Evolutionary conservation across 257 asterid species (phyloP), one percentile per base, ranked within the genome.

Genomic region (Nemophila menziesii): DNA sequence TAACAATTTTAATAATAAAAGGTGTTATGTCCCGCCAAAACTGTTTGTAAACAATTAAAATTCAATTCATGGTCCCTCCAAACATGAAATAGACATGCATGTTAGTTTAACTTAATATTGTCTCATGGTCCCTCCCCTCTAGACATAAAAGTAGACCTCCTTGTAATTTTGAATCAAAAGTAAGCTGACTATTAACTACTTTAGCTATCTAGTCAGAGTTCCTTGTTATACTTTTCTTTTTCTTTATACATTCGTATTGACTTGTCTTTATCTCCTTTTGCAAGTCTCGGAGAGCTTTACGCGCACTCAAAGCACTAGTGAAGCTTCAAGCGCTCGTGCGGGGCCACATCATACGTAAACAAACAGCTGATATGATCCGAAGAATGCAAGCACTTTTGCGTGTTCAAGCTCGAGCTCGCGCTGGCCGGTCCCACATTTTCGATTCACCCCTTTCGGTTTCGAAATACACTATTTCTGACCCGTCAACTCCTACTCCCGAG

Each of bases 321-420:
- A 81, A 70, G 71, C 92, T 90, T 56, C 99, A 90, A 64, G 99
- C 99, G 1, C 68, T 79, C 11, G 86, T 79, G 16, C 65, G 93
- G 60, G 99, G 99, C 6, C 77, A 76, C 43, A 75, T 79, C 4
- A 67, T 73, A 63, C 72, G 99, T 73, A 80, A 63, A 74, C 75
- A 62, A 36, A 77, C 84, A 2, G 80, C 93, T 3, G 72, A 67
- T 18, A 40, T 58, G 17, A 51, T 90, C 21, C 62, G 72, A 22
- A 74, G 77, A 11, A 20, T 75, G 51, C 87, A 77, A 49, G 89
- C 79, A 0, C 69, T 81, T 14, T 61, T 58, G 11, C 69, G 89
- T 20, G 85, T 81, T 3, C 96, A 77, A 58, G 72, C 71, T 0
- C 59, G 87, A 26, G 93, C 80, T 29, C 80, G 80, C 14, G 53